Evolutionary conservation across 2,329 filamentous ascomycete species (phyloP), one percentile per base, ranked within the genome.

Genomic region (Diaporthe nobilis): DNA sequence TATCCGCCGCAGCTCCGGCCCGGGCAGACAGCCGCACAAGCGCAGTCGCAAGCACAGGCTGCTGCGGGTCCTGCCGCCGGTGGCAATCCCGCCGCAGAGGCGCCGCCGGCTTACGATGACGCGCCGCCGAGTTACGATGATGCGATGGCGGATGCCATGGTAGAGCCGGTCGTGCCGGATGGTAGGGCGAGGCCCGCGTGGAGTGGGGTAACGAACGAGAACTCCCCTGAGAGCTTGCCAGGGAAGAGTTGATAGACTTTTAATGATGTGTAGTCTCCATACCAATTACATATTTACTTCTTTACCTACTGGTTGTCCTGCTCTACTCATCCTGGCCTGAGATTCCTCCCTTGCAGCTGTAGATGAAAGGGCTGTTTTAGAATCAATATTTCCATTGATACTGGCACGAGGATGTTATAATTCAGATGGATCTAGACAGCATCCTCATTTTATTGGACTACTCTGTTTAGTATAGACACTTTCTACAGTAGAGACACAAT

Each of bases 71-170:
- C 63, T 34, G 31, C 17, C 8, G 63, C 37, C 31, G 63, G 34
- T 42, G 57, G 25, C 20, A 25, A 20, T 17, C 34, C 63, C 44
- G 53, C 44, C 15, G 71, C 34, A 1, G 39, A 55, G 28, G 85
- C 84, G 3, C 87, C 83, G 1, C 83, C 86, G 25, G 81, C 83
- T 0, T 87, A 90, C 78, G 93, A 95, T 44, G 95, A 97, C 74
- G 94, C 95, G n/a, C 96, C 96, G 25, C 96, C 96, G 10, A 98
- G 95, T 81, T 98, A 98, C 81, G 95, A 98, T 84, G 96, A 98
- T 84, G 95, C 95, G 17, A 93, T 98, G 85, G 95, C 95, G 9
- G 93, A 94, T 78, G 91, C 92, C 75, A 85, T 97, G 77, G 84
- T 87, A 0, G 93, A 91, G 49, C 94, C 95, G 1, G 91, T 95